Percentiles rank a stretch among this genome's conserved stretches.
Conservation (phyloP, 192 early-diverging fungal species). For the Linnemannia elongata region DNA sequence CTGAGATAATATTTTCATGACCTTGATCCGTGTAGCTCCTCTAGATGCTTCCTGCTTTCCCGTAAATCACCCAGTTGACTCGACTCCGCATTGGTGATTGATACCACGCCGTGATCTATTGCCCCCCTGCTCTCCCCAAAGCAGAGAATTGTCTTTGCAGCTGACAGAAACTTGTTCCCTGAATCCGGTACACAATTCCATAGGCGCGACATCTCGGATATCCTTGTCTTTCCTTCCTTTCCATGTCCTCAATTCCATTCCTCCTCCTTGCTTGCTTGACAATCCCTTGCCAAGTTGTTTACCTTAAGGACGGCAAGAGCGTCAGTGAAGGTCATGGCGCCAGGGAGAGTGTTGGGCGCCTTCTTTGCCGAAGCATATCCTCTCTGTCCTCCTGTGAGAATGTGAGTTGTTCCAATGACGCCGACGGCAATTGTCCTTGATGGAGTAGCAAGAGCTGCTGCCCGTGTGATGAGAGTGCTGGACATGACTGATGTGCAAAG, state of each 20-base stretch:
- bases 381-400: conserved; percentile 28
- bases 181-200: too few species aligned
- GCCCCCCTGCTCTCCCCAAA: too few species aligned
- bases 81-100: too few species aligned
- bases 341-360: conserved; percentile 28
- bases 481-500: conserved; percentile 25
- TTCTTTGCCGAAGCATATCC: conserved; percentile 48
- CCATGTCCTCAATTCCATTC: background rate
- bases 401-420: conserved; percentile 22
- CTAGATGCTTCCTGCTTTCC: too few species aligned
- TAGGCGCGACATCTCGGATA: background rate
- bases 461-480: conserved; percentile 24
- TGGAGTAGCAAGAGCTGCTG: background rate
- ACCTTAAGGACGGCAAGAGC: conserved; percentile 57
- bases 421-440: conserved; percentile 29
- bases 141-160: too few species aligned
- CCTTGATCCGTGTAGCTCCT: too few species aligned
- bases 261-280: background rate
- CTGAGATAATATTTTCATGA: too few species aligned
- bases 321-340: conserved; percentile 55
- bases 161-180: too few species aligned
- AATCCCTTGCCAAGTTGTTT: background rate
- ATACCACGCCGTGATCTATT: too few species aligned
- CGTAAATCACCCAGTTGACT: too few species aligned
- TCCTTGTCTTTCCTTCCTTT: background rate